Evolutionary conservation across 202 grass and related monocot genomes (phyloP), one percentile per base, ranked within the genome.

Genomic region (Elaeis oleifera): DNA sequence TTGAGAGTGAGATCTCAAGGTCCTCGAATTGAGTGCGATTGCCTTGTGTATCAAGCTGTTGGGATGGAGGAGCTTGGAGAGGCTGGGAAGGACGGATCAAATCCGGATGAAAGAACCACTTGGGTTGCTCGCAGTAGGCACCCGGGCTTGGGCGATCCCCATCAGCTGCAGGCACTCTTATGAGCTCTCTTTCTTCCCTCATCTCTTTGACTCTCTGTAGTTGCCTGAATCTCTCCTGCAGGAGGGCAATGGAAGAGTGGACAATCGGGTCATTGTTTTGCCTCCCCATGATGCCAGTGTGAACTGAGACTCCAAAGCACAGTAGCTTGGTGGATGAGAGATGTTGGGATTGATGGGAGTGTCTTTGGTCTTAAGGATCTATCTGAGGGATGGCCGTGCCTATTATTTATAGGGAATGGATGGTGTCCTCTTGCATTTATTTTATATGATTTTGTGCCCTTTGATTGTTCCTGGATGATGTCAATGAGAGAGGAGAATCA

Each of bases 171-270:
- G 15, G 50, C 50, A 14, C 63, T 67, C 18, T 68, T 26, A n/a
- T 44, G 52, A 44, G 36, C 16, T 68, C 65, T 56, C 29, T 56
- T 21, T 68, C 65, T 56, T 68, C 65, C 23, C 65, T 56, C 53
- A 39, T 68, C 65, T 68, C 65, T 16, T 68, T 68, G 13, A 56
- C 27, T 68, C 18, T 55, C 53, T 68, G 51, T 4, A 68, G 65
- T 18, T 56, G 26, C 36, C 65, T 68, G 65, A 68, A 68, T 27
- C 65, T 55, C 65, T 68, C 65, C 26, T 68, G 65, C 27, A 68
- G 19, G 18, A 68, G 65, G 4, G 65, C 65, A 52, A 68, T 68
- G 27, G 65, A 68, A 3, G 65, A 68, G 17, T 56, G 65, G 9
- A 44, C 18, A 0, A 27, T 56, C 1, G 25, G 65, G n/a, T 23